These are phyloP conservation scores for Cercospora zeina DNA, from an alignment of 2,329 filamentous ascomycete species.

Conservation along the genomic window DNA sequence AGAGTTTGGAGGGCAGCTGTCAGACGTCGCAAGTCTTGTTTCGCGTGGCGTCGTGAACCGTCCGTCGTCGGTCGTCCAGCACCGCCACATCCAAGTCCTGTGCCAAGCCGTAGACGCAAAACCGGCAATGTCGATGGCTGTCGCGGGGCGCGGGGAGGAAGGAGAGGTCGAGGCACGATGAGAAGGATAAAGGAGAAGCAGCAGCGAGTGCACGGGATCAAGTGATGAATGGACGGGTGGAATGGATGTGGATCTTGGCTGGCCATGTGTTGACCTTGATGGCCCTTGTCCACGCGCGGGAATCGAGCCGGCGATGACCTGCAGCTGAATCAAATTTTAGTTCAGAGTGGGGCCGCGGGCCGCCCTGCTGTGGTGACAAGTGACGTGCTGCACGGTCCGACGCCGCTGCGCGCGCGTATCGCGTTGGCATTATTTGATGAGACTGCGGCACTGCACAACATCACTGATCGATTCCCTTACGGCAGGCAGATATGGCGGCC, in stretches of 20 bases:
- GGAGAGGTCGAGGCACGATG: neutral
- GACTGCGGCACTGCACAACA: constrained; percentile 7
- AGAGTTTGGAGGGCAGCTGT: constrained; percentile 12
- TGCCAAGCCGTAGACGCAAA: constrained; percentile 4
- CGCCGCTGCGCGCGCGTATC: neutral
- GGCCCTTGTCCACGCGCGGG: constrained; percentile 2
- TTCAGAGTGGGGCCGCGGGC: constrained; percentile 2
- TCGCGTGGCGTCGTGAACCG: constrained; percentile 11
- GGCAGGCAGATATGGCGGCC: constrained; percentile 32
- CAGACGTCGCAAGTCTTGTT: constrained; percentile 13
- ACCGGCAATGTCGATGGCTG: neutral
- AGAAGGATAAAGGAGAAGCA: neutral
- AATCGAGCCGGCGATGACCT: constrained; percentile 1
- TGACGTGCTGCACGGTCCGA: neutral
- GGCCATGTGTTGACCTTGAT: constrained; percentile 9
- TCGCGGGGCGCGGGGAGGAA: neutral
- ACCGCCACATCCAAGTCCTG: constrained; percentile 18
- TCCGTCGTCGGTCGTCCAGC: no score
- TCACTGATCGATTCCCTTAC: neutral
- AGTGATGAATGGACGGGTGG: neutral
- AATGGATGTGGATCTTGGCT: neutral
- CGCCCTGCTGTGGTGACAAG: no score
- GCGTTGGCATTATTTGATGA: neutral
- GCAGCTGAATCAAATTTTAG: constrained; percentile 3
- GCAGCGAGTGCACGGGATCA: neutral